Conservation (phyloP, 108 stramenopile genomes). For the Skeletonema costatum region DNA sequence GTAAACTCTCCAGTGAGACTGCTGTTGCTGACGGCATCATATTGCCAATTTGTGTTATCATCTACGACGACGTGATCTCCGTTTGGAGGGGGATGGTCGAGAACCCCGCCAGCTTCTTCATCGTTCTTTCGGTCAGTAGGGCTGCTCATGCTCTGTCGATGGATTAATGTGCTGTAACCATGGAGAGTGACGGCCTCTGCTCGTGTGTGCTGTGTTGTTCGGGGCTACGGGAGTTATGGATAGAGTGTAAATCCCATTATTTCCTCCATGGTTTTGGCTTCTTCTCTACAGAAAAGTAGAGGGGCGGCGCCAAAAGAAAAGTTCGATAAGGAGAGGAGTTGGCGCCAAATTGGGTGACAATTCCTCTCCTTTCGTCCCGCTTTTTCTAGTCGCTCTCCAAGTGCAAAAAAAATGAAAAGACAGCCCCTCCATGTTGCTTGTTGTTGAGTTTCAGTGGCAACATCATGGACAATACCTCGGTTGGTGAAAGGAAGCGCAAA, state of each 20-base stretch:
- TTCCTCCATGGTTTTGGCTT: no score
- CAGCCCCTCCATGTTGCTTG: no score
- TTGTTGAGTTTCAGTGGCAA: no score
- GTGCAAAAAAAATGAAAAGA: no score
- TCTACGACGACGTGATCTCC: neutral
- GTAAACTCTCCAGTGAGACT: conserved; percentile 11
- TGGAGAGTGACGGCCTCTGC: neutral
- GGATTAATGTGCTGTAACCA: neutral
- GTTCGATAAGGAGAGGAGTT: no score
- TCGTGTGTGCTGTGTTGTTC: neutral
- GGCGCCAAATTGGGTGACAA: no score
- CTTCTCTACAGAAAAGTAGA: no score
- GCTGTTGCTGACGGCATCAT: neutral
- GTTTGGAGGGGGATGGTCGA: neutral
- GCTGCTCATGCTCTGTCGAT: neutral
- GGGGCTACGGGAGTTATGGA: neutral
- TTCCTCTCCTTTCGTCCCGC: no score
- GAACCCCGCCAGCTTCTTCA: neutral
- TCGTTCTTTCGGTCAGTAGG: neutral
- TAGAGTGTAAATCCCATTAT: no score
- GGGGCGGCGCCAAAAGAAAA: no score
- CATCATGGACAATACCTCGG: neutral
- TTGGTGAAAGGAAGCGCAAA: neutral
- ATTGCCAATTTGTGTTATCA: neutral
- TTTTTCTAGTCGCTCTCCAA: no score